These are phyloP conservation scores for Suillus lakei DNA, from an alignment of 768 basidiomycete genomes.

Conservation along the genomic window DNA sequence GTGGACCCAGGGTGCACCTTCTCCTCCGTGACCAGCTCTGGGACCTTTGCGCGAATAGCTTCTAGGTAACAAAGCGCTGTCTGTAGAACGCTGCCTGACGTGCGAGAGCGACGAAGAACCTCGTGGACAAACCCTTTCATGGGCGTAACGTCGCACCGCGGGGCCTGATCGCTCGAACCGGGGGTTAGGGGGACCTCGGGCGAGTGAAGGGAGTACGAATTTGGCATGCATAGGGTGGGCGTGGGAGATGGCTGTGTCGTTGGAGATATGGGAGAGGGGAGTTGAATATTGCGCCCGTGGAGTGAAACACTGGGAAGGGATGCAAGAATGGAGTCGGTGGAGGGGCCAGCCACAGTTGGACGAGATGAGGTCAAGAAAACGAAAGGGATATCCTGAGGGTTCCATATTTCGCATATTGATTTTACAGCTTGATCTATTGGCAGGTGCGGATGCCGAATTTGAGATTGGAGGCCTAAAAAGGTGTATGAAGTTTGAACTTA, in stretches of 20 bases:
- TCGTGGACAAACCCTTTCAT: constrained; percentile 86
- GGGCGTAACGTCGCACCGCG: constrained; percentile 50
- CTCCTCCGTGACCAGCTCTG: constrained; percentile 61
- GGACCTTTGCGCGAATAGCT: constrained; percentile 74
- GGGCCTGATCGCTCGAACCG: constrained; percentile 16
- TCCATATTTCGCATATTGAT: constrained; percentile 81
- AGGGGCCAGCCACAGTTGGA: constrained; percentile 26
- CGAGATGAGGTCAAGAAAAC: constrained; percentile 51
- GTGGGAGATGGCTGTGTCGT: constrained; percentile 42
- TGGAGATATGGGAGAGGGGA: constrained; percentile 61
- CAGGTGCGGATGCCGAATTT: constrained; percentile 15
- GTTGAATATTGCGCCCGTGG: constrained; percentile 42
- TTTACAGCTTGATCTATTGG: constrained; percentile 77
- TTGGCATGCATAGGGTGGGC: constrained; percentile 32
- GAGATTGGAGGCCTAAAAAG: constrained; percentile 16
- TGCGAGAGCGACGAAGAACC: constrained; percentile 84
- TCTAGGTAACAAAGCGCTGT: constrained; percentile 89
- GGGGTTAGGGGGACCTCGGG: constrained; percentile 17
- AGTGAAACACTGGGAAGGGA: constrained; percentile 10
- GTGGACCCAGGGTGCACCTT: constrained; percentile 46
- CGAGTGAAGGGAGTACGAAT: constrained; percentile 30
- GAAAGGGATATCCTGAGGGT: constrained; percentile 70
- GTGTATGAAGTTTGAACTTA: constrained; percentile 41
- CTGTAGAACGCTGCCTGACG: constrained; percentile 82
- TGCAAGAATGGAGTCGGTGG: constrained; percentile 8